phyloP scores from a whole-genome alignment of 1,284 basidiomycete genomes.

The Ceratobasidium sp. region DNA sequence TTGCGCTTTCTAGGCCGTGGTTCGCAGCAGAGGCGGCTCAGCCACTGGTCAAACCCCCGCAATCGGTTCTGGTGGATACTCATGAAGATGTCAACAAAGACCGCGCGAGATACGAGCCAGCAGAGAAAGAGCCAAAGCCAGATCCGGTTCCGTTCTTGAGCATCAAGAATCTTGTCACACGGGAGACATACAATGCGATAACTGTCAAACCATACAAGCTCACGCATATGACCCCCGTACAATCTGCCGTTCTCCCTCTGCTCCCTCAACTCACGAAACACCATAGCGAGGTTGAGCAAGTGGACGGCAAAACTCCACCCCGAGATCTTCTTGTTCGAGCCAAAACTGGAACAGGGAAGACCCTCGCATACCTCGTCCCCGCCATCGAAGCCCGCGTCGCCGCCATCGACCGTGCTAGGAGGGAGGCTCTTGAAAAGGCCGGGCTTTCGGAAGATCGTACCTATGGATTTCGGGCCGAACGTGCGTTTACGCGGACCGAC shows the following conservation, averaged over 20 bases:
- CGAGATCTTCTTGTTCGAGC: constrained; percentile 84
- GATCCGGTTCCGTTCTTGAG: constrained; percentile 59
- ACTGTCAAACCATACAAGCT: constrained; percentile 79
- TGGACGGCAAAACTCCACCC: constrained; percentile 53
- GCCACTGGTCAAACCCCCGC: too few relatives aligned
- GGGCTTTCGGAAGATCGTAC: constrained; percentile 58
- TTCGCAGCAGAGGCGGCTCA: constrained; percentile 26
- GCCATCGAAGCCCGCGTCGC: constrained; percentile 83
- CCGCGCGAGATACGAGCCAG: too few relatives aligned
- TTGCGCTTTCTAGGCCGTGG: constrained; percentile 17
- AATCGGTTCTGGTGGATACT: too few relatives aligned
- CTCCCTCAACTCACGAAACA: constrained; percentile 72
- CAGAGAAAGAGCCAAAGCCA: too few relatives aligned
- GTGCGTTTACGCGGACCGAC: constrained; percentile 62
- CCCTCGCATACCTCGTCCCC: constrained; percentile 90
- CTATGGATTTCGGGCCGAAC: constrained; percentile 43
- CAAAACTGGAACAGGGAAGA: constrained; percentile 96
- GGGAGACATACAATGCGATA: constrained; percentile 73
- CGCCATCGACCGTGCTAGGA: constrained; percentile 57
- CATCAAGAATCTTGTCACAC: constrained; percentile 63
- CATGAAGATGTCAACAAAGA: too few relatives aligned
- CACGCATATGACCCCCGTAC: constrained; percentile 86
- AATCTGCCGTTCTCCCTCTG: constrained; percentile 81
- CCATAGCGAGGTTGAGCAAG: constrained; percentile 58
- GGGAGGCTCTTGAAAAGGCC: constrained; percentile 59